Base-by-base conservation (phyloP, 257 asterid species). In the Nicotiana knightiana region DNA sequence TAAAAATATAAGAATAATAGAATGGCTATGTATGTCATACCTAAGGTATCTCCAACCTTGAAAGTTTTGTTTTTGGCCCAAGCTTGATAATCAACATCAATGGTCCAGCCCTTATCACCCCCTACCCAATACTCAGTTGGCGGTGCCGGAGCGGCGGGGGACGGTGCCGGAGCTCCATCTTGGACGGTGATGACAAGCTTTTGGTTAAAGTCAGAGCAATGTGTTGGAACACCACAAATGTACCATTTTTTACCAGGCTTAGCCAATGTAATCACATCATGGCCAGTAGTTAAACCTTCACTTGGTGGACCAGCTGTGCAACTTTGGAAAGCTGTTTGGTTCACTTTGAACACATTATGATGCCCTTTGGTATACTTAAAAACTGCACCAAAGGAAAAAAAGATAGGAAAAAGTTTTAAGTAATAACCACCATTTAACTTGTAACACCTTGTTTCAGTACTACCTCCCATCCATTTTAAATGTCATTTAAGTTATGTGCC, bases 31-130 rank as follows among this genome's bases (percentile, higher is more conserved):
- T 77, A 17, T 24, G 10, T 4, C 73, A 59, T 81, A 81, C 84
- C 67, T 67, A 81, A 54, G 15, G 10, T 81, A 18, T 81, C 84
- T 81, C 84, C 84, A 81, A 81, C 80, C 10, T 15, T 37, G 67
- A 81, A 81, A 10, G 17, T 53, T n/a, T 81, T 67, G 39, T 10
- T 70, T 32, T 54, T 53, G 0, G 58, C 68, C 84, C 84, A 81
- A 66, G 57, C 84, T 67, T 30, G 70, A 81, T 81, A 81, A 81
- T 81, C 58, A 53, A 51, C 43, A 59, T 53, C 24, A 55, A 26
- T 11, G 57, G 46, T 15, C 84, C 84, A 81, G 15, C 84, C 84
- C 3, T 73, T 48, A 0, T 73, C 26, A 73, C 43, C 79, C 32
- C 79, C 79, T 6, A 73, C 79, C 79, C 79, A 48, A 73, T 73